Percentiles rank a stretch among this genome's conserved stretches.
Evolutionary conservation across 371 early-diverging fungal genomes (phyloP).

Genomic region (Smittium mucronatum): DNA sequence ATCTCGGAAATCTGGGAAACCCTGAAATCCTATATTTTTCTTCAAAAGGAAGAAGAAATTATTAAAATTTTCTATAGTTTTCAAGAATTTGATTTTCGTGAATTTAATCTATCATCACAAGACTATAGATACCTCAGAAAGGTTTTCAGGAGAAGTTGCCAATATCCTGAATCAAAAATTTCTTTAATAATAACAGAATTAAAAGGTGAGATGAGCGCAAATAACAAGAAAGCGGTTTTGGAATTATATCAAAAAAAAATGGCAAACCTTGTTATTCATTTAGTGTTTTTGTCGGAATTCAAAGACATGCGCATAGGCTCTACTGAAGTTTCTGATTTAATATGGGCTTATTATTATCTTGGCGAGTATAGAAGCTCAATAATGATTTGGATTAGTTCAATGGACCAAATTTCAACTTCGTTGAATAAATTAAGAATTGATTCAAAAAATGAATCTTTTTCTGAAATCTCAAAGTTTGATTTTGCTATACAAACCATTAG

Average conservation of each 20-base stretch:
- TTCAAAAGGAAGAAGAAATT: not conserved
- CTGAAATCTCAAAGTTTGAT: not conserved
- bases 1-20: too few relatives aligned
- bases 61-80: not conserved
- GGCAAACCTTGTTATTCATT: not conserved
- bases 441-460: too few relatives aligned
- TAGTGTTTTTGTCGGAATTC: not conserved
- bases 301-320: not conserved
- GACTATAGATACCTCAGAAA: not conserved
- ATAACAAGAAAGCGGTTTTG: not conserved
- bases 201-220: not conserved
- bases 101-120: not conserved
- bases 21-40: too few relatives aligned
- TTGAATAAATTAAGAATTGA: not conserved
- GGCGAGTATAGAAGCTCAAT: not conserved
- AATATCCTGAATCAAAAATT: not conserved
- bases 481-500: not conserved
- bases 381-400: not conserved
- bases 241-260: not conserved
- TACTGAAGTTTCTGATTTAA: not conserved
- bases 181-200: not conserved
- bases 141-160: not conserved
- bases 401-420: not conserved
- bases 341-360: not conserved
- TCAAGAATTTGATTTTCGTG: not conserved